Base-by-base conservation (phyloP, 805 yeast genomes). In the Starmerella ratchasimensis region DNA sequence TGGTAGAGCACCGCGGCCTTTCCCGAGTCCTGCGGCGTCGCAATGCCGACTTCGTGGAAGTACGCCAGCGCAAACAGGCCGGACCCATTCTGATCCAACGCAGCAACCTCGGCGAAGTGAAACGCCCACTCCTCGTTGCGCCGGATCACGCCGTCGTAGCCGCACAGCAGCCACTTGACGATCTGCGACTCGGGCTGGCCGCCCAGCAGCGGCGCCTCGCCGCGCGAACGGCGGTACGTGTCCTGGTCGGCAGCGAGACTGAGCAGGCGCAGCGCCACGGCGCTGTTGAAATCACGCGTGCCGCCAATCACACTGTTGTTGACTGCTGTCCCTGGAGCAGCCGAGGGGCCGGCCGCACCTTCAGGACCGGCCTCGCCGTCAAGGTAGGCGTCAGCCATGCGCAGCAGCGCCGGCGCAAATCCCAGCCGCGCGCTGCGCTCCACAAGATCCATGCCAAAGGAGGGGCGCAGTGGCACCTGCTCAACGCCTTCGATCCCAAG, bases 1-100 rank as follows among this genome's bases (percentile, higher is more conserved):
- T 58, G 56, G 53, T 72, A 77, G 60, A 70, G 73, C 36, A 58
- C 57, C 28, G 50, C 49, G 0, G 82, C 76, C 50, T 59, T 51
- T 13, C 55, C 59, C 11, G 57, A 15, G 53, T 71, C 63, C 19
- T 54, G 54, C 4, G 57, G 55, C 30, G 72, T 68, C 4, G 76
- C 79, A 26, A 76, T 65, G 2, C 86, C 86, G 33, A 68, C 71
- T 49, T 76, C 82, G 50, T 65, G 67, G 50, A 72, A 79, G 48
- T 72, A 69, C 0, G 81, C 88, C 28, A 80, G 52, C 28, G 81
- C 79, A 51, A 71, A 79, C 48, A 76, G 74, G 2, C 80, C 82
- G 43, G 74, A 70, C 1, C 69, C 61, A 37, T 72, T 62, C 18
- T 76, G 76, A 19, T 66, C 67, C 38, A 71, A 72, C 0, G 80